Percentiles rank a stretch among this genome's conserved stretches.
These are phyloP conservation scores for Clonostachys rosea DNA, from an alignment of 2,329 filamentous ascomycete genomes.

Conservation along the genomic window DNA sequence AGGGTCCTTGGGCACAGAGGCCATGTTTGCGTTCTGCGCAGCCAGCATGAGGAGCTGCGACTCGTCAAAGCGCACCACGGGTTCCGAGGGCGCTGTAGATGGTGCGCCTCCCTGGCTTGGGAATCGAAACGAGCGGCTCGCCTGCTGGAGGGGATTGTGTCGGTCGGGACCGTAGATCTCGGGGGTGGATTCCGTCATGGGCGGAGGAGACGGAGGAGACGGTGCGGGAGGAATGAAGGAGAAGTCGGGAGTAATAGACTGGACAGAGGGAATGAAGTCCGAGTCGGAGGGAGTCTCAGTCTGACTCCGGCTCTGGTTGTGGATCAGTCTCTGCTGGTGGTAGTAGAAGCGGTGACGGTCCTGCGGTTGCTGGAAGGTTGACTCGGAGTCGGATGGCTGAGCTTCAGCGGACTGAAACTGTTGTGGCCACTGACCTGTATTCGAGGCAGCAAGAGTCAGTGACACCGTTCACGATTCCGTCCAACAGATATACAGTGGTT, in stretches of 20 bases:
- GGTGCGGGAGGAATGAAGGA: constrained; percentile 24
- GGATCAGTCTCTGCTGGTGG: constrained; percentile 2
- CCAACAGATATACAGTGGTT: too few relatives aligned
- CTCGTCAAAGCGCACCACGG: constrained; percentile 28
- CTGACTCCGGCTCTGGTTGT: not conserved
- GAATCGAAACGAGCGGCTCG: constrained; percentile 5
- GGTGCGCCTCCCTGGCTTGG: constrained; percentile 8
- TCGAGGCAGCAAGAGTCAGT: too few relatives aligned
- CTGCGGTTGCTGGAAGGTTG: constrained; percentile 1
- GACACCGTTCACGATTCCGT: too few relatives aligned
- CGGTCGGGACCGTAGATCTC: constrained; percentile 40
- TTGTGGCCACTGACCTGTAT: constrained; percentile 1
- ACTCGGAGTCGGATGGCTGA: constrained; percentile 1
- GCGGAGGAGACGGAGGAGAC: constrained; percentile 24
- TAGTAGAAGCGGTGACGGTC: not conserved
- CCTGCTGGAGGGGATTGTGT: constrained; percentile 10
- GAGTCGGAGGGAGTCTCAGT: constrained; percentile 2
- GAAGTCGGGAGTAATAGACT: constrained; percentile 26
- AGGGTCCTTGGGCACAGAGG: constrained; percentile 42
- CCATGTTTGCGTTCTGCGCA: constrained; percentile 22
- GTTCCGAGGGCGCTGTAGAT: constrained; percentile 6
- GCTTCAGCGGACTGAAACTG: constrained; percentile 1
- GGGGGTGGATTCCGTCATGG: constrained; percentile 18
- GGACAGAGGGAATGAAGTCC: constrained; percentile 9
- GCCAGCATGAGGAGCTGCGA: constrained; percentile 31